phyloP scores from a whole-genome alignment of 805 yeast species.

The Saturnispora diversa region DNA sequence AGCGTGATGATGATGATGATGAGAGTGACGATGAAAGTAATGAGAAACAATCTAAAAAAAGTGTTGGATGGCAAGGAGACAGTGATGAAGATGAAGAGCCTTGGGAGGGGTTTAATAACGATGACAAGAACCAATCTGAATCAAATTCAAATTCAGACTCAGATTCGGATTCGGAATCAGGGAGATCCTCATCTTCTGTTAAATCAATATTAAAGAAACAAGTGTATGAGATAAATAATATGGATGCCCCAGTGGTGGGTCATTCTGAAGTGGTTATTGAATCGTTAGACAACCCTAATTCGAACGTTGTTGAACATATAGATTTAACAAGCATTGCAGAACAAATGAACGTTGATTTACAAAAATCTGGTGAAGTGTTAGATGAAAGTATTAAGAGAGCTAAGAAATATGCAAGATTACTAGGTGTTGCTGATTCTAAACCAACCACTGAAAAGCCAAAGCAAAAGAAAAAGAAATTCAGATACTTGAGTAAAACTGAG shows the following conservation, averaged over 20 bases:
- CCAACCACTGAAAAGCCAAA: conserved; percentile 28
- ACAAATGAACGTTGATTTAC: conserved; percentile 63
- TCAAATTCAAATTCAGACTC: conserved; percentile 16
- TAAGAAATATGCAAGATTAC: conserved; percentile 66
- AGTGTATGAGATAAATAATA: conserved; percentile 32
- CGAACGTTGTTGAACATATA: conserved; percentile 13
- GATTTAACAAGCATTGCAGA: conserved; percentile 40
- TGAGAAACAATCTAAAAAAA: conserved; percentile 3
- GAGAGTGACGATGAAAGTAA: conserved; percentile 23
- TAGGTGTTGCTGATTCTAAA: conserved; percentile 43
- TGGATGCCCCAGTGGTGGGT: conserved; percentile 35
- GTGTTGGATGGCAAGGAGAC: conserved; percentile 18
- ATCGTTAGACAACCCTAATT: conserved; percentile 40
- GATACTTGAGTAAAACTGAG: conserved; percentile 78
- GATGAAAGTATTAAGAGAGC: conserved; percentile 73
- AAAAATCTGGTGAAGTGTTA: conserved; percentile 58
- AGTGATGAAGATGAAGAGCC: conserved; percentile 22
- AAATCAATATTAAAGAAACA: conserved; percentile 41
- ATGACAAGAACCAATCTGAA: conserved; percentile 18
- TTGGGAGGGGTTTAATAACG: conserved; percentile 36
- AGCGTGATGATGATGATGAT: conserved; percentile 26
- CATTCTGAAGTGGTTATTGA: conserved; percentile 50
- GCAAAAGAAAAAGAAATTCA: conserved; percentile 68
- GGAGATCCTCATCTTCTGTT: too few species aligned
- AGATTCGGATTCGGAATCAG: too few species aligned